Percentiles rank a stretch among this genome's conserved stretches.
These are phyloP conservation scores for Malus hybrid DNA, from an alignment of 331 rosid genomes.

Conservation along the genomic window DNA sequence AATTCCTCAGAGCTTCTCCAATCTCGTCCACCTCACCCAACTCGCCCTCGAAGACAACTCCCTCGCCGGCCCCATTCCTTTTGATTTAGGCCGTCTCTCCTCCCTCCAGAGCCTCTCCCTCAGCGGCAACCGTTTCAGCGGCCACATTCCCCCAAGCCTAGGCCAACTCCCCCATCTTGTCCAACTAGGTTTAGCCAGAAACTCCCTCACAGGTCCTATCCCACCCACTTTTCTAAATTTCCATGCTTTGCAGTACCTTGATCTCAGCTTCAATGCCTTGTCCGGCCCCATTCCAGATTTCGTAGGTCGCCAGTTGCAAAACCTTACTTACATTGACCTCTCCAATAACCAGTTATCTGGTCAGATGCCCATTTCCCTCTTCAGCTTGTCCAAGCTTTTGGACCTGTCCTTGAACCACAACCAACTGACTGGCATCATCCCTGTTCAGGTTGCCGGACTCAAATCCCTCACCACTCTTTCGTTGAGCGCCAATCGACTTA, in stretches of 20 bases:
- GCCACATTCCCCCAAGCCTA: slow-evolving; percentile 65
- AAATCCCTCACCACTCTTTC: slow-evolving; percentile 64
- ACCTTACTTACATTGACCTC: slow-evolving; percentile 59
- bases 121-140: slow-evolving; percentile 63
- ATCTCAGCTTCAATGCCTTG: slow-evolving; percentile 64
- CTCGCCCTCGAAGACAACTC: slow-evolving; percentile 69
- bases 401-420: slow-evolving; percentile 72
- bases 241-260: slow-evolving; percentile 54
- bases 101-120: slow-evolving; percentile 64
- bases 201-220: slow-evolving; percentile 54
- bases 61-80: slow-evolving; percentile 76
- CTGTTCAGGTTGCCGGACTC: slow-evolving; percentile 57
- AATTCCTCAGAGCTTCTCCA: slow-evolving; percentile 67
- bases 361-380: slow-evolving; percentile 59
- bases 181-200: slow-evolving; percentile 58
- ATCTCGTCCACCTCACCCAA: slow-evolving; percentile 61
- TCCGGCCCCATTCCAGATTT: slow-evolving; percentile 59
- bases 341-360: slow-evolving; percentile 68
- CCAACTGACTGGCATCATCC: slow-evolving; percentile 68
- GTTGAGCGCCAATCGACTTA: slow-evolving; percentile 54
- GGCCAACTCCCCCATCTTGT: slow-evolving; percentile 50
- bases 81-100: slow-evolving; percentile 55
- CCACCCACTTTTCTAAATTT: slow-evolving; percentile 50
- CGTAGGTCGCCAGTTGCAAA: slow-evolving; percentile 47
- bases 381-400: slow-evolving; percentile 47